Percentiles rank a stretch among this genome's conserved stretches.
Evolutionary conservation across 2,329 filamentous ascomycete genomes (phyloP).

Genomic region (Cordyceps cateniannulata): DNA sequence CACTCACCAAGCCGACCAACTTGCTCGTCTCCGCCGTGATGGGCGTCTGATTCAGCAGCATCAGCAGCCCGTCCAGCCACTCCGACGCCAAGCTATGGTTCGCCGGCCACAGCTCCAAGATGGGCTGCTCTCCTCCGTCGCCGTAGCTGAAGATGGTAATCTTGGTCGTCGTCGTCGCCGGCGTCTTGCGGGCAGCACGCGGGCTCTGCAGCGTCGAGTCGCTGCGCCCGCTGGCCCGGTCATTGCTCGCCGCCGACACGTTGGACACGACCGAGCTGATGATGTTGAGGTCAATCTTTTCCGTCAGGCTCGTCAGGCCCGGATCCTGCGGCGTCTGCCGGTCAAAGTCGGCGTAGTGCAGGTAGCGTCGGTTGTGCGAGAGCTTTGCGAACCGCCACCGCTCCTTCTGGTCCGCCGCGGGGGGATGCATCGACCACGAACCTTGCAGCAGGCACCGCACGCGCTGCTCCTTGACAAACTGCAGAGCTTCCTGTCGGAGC

Average conservation of each 20-base stretch:
- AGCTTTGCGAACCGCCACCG: constrained; percentile 78
- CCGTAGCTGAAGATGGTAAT: constrained; percentile 82
- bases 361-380: constrained; percentile 81
- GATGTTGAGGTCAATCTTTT: constrained; percentile 79
- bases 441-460: constrained; percentile 84
- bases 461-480: constrained; percentile 96
- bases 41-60: constrained; percentile 90
- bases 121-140: constrained; percentile 55
- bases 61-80: constrained; percentile 91
- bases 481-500: constrained; percentile 80
- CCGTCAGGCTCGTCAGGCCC: constrained; percentile 62
- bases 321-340: constrained; percentile 59
- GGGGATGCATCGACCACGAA: constrained; percentile 69
- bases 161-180: constrained; percentile 64
- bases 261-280: constrained; percentile 95
- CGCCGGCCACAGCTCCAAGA: constrained; percentile 77
- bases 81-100: constrained; percentile 83
- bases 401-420: constrained; percentile 26
- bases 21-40: constrained; percentile 97
- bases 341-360: constrained; percentile 86
- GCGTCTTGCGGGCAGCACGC: constrained; percentile 18
- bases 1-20: constrained; percentile 74
- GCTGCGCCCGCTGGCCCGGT: constrained; percentile 38
- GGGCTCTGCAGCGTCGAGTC: constrained; percentile 35
- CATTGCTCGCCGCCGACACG: constrained; percentile 51